These are phyloP conservation scores for Trypanosoma lewisi DNA, from an alignment of 208 protist species.

Conservation along the genomic window DNA sequence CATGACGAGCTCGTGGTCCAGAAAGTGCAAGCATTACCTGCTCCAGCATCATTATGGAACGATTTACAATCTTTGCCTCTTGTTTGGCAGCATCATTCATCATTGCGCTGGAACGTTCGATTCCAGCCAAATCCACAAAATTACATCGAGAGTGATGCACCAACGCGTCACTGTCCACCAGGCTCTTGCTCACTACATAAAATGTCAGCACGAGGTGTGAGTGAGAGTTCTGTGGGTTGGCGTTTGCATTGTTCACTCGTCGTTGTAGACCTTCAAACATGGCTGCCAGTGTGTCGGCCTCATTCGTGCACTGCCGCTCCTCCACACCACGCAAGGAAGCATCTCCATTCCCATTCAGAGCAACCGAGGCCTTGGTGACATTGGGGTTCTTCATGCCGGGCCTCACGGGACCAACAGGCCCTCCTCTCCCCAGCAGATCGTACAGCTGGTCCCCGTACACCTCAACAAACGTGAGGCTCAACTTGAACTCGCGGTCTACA, in stretches of 20 bases:
- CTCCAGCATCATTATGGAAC: constrained; percentile 89
- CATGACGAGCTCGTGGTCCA: constrained; percentile 28
- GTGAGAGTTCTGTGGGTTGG: constrained; percentile 34
- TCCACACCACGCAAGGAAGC: constrained; percentile 39
- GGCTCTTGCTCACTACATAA: constrained; percentile 59
- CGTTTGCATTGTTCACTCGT: constrained; percentile 47
- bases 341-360: constrained; percentile 30
- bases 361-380: constrained; percentile 23
- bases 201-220: constrained; percentile 90
- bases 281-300: constrained; percentile 76
- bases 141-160: constrained; percentile 67
- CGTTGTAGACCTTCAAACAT: constrained; percentile 77
- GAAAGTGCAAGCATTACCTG: constrained; percentile 86
- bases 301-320: constrained; percentile 36
- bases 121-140: constrained; percentile 92
- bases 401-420: neutral
- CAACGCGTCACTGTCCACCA: constrained; percentile 69
- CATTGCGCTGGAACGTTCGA: constrained; percentile 48
- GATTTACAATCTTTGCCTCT: constrained; percentile 55
- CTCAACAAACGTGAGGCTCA: constrained; percentile 64
- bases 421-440: constrained; percentile 47
- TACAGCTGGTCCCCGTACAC: constrained; percentile 72
- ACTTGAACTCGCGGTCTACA: constrained; percentile 41
- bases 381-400: neutral
- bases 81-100: constrained; percentile 18